Evolutionary conservation across 2,329 filamentous ascomycete genomes (phyloP), one percentile per base, ranked within the genome.

Genomic region (Fusarium acutatum): DNA sequence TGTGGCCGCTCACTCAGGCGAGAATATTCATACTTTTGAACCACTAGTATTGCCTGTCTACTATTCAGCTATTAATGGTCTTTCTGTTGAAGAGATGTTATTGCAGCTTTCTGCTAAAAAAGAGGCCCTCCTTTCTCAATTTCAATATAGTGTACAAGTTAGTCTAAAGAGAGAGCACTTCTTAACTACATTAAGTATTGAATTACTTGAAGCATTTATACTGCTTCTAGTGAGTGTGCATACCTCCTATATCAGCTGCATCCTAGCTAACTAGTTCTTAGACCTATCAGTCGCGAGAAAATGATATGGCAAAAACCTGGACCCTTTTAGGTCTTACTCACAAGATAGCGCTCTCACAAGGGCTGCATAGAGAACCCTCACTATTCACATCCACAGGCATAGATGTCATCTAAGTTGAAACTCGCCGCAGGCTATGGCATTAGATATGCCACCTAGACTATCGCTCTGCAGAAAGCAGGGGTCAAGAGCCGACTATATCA

Each of bases 401-500:
- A 47, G 28, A 41, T 1, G 28, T 32, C 6, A 1, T 60, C 10
- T 28, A 54, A 30, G 47, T 54, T 10, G 58, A 60, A 9, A 41
- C 34, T 40, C 58, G 58, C 18, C 47, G 58, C 28, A 41, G 47
- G n/a, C 15, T 60, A 9, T 60, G 58, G 58, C 47, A 60, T 54
- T 37, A 60, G 37, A 54, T 60, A 28, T 60, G 58, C 22, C 28
- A 60, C 26, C 58, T 60, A 5, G 58, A 60, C 37, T 60, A 54
- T 17, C 58, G 47, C 35, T 60, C 58, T 22, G 46, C 58, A 34
- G 58, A 60, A 41, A 52, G 46, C 8, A 32, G 47, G 9, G 58
- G 58, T 11, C 58, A 60, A 38, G 58, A 60, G 20, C 58, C 58
- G 7, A 60, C 58, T 9, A 54, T 60, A 60, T 60, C 47, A 28